phyloP scores from a whole-genome alignment of 2,329 filamentous ascomycete species.

The Cladophialophora carrionii region DNA sequence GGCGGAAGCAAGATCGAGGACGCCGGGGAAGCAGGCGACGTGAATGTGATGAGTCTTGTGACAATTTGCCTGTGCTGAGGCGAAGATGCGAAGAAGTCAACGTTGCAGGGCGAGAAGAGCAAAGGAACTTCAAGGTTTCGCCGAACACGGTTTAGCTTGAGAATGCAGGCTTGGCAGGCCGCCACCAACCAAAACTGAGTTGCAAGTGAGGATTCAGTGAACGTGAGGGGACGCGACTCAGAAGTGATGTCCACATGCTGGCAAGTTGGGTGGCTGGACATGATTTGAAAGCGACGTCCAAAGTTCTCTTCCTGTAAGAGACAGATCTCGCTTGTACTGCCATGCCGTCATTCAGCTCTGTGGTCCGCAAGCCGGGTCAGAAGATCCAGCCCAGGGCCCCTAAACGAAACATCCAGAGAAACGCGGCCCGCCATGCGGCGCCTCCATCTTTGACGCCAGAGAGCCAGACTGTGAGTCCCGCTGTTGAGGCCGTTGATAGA shows the following conservation, averaged over 20 bases:
- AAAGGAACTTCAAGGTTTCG: slow-evolving; percentile 11
- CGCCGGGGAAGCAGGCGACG: slow-evolving; percentile 3
- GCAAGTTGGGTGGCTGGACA: neutral
- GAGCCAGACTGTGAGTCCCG: slow-evolving; percentile 25
- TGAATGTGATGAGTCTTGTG: slow-evolving; percentile 11
- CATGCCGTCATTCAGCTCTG: slow-evolving; percentile 59
- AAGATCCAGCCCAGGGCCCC: slow-evolving; percentile 74
- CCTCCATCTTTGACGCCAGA: slow-evolving; percentile 44
- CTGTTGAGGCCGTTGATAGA: slow-evolving; percentile 19
- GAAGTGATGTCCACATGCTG: neutral
- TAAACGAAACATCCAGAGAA: slow-evolving; percentile 34
- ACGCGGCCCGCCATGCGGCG: slow-evolving; percentile 54
- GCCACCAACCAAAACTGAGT: neutral
- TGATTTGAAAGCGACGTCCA: neutral
- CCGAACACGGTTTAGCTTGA: slow-evolving; percentile 3
- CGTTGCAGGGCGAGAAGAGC: slow-evolving; percentile 4
- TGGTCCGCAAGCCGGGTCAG: slow-evolving; percentile 66
- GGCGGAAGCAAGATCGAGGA: slow-evolving; percentile 16
- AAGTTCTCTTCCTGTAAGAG: neutral
- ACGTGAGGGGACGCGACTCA: neutral
- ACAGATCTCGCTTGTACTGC: neutral
- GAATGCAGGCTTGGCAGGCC: neutral
- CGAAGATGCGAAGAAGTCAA: slow-evolving; percentile 20
- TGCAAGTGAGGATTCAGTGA: neutral
- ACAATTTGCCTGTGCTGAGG: slow-evolving; percentile 16